A percentile compares a stretch with the other conserved stretches of the same genome.
Conservation (phyloP, 176 grass and related monocot species). For the Rhynchospora pubera region DNA sequence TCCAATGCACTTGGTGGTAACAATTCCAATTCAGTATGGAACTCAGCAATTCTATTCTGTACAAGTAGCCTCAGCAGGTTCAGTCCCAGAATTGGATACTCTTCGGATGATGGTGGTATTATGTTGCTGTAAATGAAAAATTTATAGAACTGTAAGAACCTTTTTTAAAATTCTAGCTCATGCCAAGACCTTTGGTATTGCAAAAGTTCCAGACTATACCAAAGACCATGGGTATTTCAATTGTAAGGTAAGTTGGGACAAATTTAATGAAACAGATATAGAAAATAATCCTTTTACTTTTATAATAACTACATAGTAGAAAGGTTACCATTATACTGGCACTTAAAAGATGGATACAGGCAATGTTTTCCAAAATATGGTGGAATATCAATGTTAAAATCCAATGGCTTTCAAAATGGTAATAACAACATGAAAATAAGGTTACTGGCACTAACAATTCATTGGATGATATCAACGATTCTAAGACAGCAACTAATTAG, state of each 20-base stretch:
- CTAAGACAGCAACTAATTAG: neutral
- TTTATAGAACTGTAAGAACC: neutral
- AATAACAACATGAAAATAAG: neutral
- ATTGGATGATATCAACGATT: neutral
- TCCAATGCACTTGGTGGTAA: constrained; percentile 39
- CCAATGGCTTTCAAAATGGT: neutral
- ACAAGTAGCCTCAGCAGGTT: constrained; percentile 76
- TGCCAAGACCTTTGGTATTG: neutral
- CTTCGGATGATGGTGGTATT: constrained; percentile 47
- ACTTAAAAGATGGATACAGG: neutral
- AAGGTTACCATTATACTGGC: neutral
- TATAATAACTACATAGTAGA: neutral
- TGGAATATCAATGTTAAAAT: neutral
- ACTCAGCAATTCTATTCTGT: constrained; percentile 79
- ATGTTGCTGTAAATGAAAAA: constrained; percentile 39
- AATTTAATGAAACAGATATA: neutral
- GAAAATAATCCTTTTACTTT: neutral
- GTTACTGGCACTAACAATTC: neutral
- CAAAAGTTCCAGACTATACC: neutral
- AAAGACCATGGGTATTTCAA: too few relatives aligned
- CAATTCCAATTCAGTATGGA: constrained; percentile 79
- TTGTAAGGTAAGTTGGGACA: neutral
- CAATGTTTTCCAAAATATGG: neutral
- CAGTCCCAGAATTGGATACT: constrained; percentile 65
- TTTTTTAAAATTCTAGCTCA: neutral